Percentiles rank a stretch among this genome's conserved stretches.
These are phyloP conservation scores for Kluyveromyces nonfermentans DNA, from an alignment of 805 yeast species.

Conservation along the genomic window DNA sequence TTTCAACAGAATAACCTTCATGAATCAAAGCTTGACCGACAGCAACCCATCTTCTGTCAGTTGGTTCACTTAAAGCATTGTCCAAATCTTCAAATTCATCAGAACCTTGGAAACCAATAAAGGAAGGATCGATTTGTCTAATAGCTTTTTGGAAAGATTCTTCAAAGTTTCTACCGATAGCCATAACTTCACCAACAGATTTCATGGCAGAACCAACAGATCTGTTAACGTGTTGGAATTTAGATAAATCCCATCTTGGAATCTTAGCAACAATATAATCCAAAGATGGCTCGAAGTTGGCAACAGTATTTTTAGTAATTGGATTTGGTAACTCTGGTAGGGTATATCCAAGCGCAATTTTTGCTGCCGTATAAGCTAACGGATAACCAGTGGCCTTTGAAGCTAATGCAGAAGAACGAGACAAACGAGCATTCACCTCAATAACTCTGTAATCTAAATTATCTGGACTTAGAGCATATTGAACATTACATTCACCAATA, in stretches of 20 bases:
- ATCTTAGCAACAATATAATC: constrained; percentile 96
- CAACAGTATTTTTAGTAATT: constrained; percentile 91
- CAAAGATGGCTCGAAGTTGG: constrained; percentile 93
- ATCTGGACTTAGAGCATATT: constrained; percentile 92
- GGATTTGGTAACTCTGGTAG: constrained; percentile 94
- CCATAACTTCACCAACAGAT: constrained; percentile 99
- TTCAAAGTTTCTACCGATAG: constrained; percentile 95
- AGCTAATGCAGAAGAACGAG: constrained; percentile 95
- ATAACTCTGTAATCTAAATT: constrained; percentile 93
- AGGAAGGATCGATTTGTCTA: constrained; percentile 89
- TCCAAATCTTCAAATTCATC: constrained; percentile 68
- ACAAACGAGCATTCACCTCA: constrained; percentile 94
- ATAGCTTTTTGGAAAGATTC: constrained; percentile 97
- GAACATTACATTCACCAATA: constrained; percentile 98
- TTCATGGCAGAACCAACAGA: constrained; percentile 95
- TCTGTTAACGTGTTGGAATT: constrained; percentile 91
- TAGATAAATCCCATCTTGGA: constrained; percentile 96
- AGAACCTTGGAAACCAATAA: constrained; percentile 85
- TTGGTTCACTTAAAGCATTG: constrained; percentile 69
- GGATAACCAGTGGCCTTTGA: constrained; percentile 99
- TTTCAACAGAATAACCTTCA: constrained; percentile 84
- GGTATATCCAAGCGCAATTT: constrained; percentile 89
- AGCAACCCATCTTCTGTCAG: constrained; percentile 96
- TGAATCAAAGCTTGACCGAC: constrained; percentile 94
- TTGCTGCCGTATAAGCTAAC: constrained; percentile 96